These are phyloP conservation scores for Fusarium algeriense DNA, from an alignment of 2,329 filamentous ascomycete species.

Conservation along the genomic window DNA sequence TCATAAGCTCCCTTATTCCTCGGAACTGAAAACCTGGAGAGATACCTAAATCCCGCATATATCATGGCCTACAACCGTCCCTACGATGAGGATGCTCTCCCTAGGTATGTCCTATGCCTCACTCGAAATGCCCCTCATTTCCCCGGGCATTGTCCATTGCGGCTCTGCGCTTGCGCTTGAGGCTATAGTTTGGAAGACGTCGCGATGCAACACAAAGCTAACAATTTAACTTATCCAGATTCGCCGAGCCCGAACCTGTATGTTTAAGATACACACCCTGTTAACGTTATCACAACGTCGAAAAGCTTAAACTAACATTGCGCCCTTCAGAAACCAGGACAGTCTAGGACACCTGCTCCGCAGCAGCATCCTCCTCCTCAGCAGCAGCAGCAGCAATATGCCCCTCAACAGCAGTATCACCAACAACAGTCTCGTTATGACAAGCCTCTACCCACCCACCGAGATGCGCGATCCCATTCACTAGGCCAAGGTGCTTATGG, in stretches of 20 bases:
- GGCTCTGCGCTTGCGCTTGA: conserved; percentile 36
- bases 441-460: conserved; percentile 58
- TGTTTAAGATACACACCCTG: conserved; percentile 37
- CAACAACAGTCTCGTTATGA: conserved; percentile 59
- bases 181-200: conserved; percentile 7
- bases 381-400: conserved; percentile 37
- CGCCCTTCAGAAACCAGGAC: conserved; percentile 54
- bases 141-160: conserved; percentile 22
- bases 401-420: conserved; percentile 32
- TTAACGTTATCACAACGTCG: background rate
- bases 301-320: conserved; percentile 33
- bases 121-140: conserved; percentile 39
- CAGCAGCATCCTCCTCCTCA: conserved; percentile 51
- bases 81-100: conserved; percentile 94
- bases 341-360: conserved; percentile 45
- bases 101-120: conserved; percentile 68
- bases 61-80: conserved; percentile 93
- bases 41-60: conserved; percentile 1
- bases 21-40: background rate
- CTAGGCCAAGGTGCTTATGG: conserved; percentile 54
- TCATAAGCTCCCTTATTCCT: background rate
- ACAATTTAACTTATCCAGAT: conserved; percentile 59
- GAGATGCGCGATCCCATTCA: conserved; percentile 45
- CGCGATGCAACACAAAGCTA: conserved; percentile 41
- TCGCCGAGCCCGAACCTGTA: conserved; percentile 81